Conservation (phyloP, 306 rosid species). For the Castanea sativa region DNA sequence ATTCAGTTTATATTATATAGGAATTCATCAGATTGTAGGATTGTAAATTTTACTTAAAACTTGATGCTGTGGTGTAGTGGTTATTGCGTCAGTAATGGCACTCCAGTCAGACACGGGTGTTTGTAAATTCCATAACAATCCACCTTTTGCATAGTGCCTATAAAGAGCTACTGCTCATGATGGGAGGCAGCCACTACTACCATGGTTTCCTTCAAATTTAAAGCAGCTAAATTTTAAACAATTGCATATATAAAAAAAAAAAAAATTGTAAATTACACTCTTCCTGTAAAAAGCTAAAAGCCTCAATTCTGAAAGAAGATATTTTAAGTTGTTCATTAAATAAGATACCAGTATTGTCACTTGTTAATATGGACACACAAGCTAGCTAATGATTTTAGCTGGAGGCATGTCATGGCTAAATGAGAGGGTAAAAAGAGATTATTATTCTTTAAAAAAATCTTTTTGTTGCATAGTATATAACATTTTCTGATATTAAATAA, state of each 20-base stretch:
- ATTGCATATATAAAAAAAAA: too few species aligned
- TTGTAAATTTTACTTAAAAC: background rate
- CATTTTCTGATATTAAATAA: background rate
- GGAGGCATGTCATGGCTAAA: background rate
- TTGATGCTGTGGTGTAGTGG: too few species aligned
- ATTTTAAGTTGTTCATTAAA: background rate
- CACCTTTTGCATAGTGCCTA: conserved; percentile 71
- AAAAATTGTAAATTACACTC: too few species aligned
- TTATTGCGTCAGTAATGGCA: conserved; percentile 24
- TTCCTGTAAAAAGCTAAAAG: background rate
- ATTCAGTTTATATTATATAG: too few species aligned
- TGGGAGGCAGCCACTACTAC: conserved; percentile 29
- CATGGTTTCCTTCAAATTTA: conserved; percentile 45
- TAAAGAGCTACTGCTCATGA: conserved; percentile 48
- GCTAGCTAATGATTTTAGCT: background rate
- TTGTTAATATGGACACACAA: background rate
- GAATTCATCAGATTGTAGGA: background rate
- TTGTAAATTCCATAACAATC: conserved; percentile 38
- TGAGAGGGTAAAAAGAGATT: background rate
- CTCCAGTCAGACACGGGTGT: conserved; percentile 65
- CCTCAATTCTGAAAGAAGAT: background rate
- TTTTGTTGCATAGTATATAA: background rate
- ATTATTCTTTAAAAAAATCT: background rate
- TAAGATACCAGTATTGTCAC: background rate
- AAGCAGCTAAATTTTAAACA: conserved; percentile 33